Evolutionary conservation across 202 grass and related monocot species (phyloP), one percentile per base, ranked within the genome.

Genomic region (Panicum virgatum): DNA sequence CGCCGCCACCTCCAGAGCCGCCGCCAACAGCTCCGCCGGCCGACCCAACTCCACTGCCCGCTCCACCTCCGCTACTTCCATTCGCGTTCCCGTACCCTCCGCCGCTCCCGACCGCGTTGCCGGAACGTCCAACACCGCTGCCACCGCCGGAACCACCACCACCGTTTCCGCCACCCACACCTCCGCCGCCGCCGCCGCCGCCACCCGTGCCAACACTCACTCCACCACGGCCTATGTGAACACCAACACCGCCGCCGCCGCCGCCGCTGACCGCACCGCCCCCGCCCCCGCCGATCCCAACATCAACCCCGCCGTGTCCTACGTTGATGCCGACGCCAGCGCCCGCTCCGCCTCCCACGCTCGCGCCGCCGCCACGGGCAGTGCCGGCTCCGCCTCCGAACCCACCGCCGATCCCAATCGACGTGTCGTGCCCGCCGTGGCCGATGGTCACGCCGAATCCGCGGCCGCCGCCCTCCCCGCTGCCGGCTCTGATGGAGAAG

Each of bases 391-490:
- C 88, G 9, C 90, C 90, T 18, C 90, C 90, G 7, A 72, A 44
- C 14, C 86, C 90, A 0, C 79, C 90, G 2, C 90, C 90, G 5
- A 86, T 64, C 18, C 67, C 62, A 0, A 92, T 79, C 1, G 82
- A 70, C 4, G 64, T 89, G 62, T 65, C 76, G 9, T 75, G 77
- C 13, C 82, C 62, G 0, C 81, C 77, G 15, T 76, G 90, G 63
- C 82, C 56, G 29, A 88, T 42, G 37, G 86, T 78, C 58, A 92
- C 68, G 0, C 90, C 89, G 3, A 88, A 88, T 4, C 89, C 90
- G 1, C 9, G 70, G 5, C 86, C 86, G 0, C 78, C 82, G 0
- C 86, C 89, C n/a, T 79, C 18, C 44, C 82, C 79, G 1, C 42
- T 66, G 46, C 45, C 63, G 12, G 78, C 89, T 65, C 34, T 58